These are phyloP conservation scores for Cyclocybe aegerita DNA, from an alignment of 768 basidiomycete species.

Conservation along the genomic window DNA sequence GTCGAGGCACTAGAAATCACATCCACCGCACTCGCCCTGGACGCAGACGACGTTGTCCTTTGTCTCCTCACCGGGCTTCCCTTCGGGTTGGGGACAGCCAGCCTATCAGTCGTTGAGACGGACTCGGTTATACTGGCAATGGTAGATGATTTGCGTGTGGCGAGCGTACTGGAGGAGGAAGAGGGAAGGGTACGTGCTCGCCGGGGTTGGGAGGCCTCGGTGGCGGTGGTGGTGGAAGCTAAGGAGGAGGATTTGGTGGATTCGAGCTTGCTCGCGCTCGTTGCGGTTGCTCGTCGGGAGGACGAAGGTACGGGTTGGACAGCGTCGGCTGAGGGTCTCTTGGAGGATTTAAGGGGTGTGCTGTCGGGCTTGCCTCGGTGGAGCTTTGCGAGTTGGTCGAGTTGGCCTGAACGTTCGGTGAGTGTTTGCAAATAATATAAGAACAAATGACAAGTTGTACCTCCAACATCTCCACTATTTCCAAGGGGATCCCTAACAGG, in stretches of 20 bases:
- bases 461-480: conserved; percentile 26
- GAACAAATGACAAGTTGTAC: conserved; percentile 27
- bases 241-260: too few species aligned
- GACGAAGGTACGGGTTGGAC: not conserved
- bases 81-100: conserved; percentile 7
- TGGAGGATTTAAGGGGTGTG: conserved; percentile 10
- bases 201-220: conserved; percentile 18
- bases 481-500: conserved; percentile 39
- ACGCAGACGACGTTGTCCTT: conserved; percentile 28
- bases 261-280: not conserved
- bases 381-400: conserved; percentile 15
- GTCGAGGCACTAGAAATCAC: conserved; percentile 11
- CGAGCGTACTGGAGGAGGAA: conserved; percentile 7
- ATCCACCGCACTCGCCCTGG: conserved; percentile 18
- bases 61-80: conserved; percentile 14
- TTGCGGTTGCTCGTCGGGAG: not conserved
- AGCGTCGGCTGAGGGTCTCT: not conserved
- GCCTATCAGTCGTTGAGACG: conserved; percentile 14
- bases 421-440: not conserved
- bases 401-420: conserved; percentile 17
- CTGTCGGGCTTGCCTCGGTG: conserved; percentile 11
- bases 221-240: not conserved
- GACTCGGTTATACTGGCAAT: conserved; percentile 12
- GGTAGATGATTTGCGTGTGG: conserved; percentile 22
- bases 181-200: conserved; percentile 27